These are phyloP conservation scores for Daucus carota DNA, from an alignment of 129 eudicot species.

Conservation along the genomic window DNA sequence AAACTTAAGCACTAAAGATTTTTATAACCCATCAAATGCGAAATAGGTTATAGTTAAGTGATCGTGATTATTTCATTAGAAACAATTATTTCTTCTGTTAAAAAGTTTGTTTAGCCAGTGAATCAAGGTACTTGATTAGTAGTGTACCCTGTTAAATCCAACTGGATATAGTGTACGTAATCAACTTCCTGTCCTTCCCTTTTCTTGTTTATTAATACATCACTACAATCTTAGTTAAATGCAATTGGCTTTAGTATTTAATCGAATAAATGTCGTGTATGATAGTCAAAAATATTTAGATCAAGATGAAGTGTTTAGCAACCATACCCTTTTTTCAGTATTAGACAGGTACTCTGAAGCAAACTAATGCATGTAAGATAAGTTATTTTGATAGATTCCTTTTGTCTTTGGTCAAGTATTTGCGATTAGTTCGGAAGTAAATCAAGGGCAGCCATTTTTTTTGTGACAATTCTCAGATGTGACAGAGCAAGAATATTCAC, in stretches of 20 bases:
- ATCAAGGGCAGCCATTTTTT: background rate
- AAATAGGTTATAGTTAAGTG: too few relatives aligned
- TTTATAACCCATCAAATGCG: background rate
- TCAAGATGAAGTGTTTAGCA: background rate
- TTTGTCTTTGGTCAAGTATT: background rate
- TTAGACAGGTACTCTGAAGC: background rate
- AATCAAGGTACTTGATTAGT: too few relatives aligned
- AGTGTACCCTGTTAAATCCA: too few relatives aligned
- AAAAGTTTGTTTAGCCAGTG: background rate
- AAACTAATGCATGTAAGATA: background rate
- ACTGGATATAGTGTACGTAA: too few relatives aligned
- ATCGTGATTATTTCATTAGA: background rate
- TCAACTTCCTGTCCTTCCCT: background rate
- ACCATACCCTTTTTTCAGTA: background rate
- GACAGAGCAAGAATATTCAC: background rate
- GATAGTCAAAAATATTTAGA: background rate
- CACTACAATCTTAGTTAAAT: background rate
- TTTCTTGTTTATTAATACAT: background rate
- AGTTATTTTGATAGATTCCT: too few relatives aligned
- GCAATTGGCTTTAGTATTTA: background rate
- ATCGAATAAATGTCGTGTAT: too few relatives aligned
- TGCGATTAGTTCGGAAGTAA: too few relatives aligned
- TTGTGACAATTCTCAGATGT: background rate
- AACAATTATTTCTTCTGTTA: too few relatives aligned
- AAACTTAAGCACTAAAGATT: background rate